These are phyloP conservation scores for Papiliotrema fonsecae DNA, from an alignment of 1,284 basidiomycete species.

Conservation along the genomic window DNA sequence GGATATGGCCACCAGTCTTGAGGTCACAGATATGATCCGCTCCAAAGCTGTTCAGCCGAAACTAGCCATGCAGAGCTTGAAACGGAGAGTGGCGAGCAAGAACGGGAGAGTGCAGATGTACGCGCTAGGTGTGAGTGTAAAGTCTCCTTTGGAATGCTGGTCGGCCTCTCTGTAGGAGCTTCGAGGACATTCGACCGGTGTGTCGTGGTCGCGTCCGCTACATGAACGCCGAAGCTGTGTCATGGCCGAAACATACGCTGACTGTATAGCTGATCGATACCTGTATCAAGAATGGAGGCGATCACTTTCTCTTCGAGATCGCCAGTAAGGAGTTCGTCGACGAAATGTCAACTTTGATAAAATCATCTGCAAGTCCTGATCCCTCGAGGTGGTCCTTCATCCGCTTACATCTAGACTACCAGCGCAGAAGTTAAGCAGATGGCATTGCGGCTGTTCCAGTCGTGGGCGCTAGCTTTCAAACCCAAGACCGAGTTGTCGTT, in stretches of 20 bases:
- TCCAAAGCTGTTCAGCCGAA: slow-evolving; percentile 82
- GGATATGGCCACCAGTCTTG: slow-evolving; percentile 89
- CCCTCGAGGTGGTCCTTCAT: background rate
- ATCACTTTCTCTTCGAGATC: slow-evolving; percentile 78
- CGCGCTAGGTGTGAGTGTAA: slow-evolving; percentile 67
- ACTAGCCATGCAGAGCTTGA: slow-evolving; percentile 83
- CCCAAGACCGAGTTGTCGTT: slow-evolving; percentile 70
- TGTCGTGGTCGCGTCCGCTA: too few relatives aligned
- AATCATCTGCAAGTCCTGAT: slow-evolving; percentile 46
- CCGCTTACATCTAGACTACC: slow-evolving; percentile 48
- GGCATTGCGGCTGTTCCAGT: slow-evolving; percentile 76
- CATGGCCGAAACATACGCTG: slow-evolving; percentile 1
- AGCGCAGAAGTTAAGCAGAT: slow-evolving; percentile 80
- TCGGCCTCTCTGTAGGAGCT: slow-evolving; percentile 16
- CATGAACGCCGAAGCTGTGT: too few relatives aligned
- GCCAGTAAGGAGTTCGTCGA: slow-evolving; percentile 90
- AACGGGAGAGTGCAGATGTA: slow-evolving; percentile 95
- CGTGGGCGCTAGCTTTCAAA: slow-evolving; percentile 88
- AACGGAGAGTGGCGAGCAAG: slow-evolving; percentile 81
- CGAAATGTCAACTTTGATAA: slow-evolving; percentile 52
- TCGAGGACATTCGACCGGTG: too few relatives aligned
- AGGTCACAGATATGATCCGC: slow-evolving; percentile 94
- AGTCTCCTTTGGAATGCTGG: too few relatives aligned
- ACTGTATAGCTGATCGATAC: slow-evolving; percentile 73
- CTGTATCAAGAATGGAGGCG: slow-evolving; percentile 97